Evolutionary conservation across 2,329 filamentous ascomycete genomes (phyloP).

Genomic region (Sclerotinia sclerotiorum): DNA sequence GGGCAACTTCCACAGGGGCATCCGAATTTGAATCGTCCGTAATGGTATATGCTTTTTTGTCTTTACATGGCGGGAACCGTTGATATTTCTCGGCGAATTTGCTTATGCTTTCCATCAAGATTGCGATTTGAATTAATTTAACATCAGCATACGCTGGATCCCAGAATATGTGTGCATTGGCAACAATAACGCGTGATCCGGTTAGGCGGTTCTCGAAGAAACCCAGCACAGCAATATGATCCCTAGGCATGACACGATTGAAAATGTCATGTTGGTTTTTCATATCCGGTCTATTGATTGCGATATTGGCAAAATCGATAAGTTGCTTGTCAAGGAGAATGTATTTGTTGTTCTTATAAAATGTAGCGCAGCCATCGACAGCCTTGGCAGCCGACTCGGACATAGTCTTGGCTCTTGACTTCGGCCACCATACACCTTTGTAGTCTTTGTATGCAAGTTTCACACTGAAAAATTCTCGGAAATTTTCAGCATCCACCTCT

Average conservation of each 20-base stretch:
- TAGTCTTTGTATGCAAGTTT: slow-evolving; percentile 84
- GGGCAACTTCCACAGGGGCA: slow-evolving; percentile 53
- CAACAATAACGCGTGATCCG: slow-evolving; percentile 87
- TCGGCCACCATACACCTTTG: slow-evolving; percentile 91
- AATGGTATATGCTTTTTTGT: slow-evolving; percentile 57
- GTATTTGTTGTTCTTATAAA: slow-evolving; percentile 94
- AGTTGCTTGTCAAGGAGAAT: slow-evolving; percentile 91
- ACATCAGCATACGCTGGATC: slow-evolving; percentile 88
- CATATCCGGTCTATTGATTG: slow-evolving; percentile 94
- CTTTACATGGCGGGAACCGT: slow-evolving; percentile 74
- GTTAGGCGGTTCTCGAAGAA: slow-evolving; percentile 92
- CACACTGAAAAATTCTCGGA: slow-evolving; percentile 88
- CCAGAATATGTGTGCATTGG: slow-evolving; percentile 95
- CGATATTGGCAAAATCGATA: slow-evolving; percentile 86
- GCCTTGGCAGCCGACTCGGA: slow-evolving; percentile 79
- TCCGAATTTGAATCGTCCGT: slow-evolving; percentile 47
- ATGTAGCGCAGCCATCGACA: slow-evolving; percentile 96
- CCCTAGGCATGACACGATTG: slow-evolving; percentile 97
- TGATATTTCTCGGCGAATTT: slow-evolving; percentile 85
- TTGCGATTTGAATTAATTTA: slow-evolving; percentile 93
- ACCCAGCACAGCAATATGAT: slow-evolving; percentile 89
- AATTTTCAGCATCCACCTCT: slow-evolving; percentile 89
- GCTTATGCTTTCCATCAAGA: slow-evolving; percentile 87
- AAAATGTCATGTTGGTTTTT: slow-evolving; percentile 97
- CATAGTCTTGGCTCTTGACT: slow-evolving; percentile 89